Conservation (phyloP, 352 stramenopile genomes). For the Nothophytophthora sp. region DNA sequence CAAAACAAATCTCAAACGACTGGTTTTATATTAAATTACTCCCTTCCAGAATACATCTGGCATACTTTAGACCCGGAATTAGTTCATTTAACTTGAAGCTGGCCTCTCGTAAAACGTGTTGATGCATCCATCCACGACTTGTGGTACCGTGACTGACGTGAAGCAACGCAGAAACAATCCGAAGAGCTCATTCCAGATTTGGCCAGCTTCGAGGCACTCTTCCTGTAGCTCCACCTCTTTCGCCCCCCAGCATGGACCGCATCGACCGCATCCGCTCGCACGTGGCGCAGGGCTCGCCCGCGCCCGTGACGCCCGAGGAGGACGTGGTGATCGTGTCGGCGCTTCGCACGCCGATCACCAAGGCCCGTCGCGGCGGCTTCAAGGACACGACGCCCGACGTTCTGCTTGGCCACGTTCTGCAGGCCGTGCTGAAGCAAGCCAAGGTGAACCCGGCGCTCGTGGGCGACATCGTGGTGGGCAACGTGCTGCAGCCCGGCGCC, state of each 20-base stretch:
- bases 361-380: constrained; percentile 86
- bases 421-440: constrained; percentile 80
- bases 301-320: constrained; percentile 38
- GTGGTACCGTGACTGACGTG: background rate
- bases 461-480: constrained; percentile 84
- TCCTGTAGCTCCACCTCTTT: constrained; percentile 1
- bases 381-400: constrained; percentile 93
- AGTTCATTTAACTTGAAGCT: too few species aligned
- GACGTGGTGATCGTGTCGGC: constrained; percentile 88
- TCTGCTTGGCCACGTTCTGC: constrained; percentile 84
- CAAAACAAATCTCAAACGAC: too few species aligned
- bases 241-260: constrained; percentile 47
- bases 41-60: too few species aligned
- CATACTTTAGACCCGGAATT: too few species aligned
- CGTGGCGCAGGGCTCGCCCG: constrained; percentile 37
- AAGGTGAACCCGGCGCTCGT: constrained; percentile 80
- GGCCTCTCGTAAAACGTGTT: constrained; percentile 15
- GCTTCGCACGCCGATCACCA: constrained; percentile 86
- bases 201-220: constrained; percentile 7
- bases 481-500: constrained; percentile 83
- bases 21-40: too few species aligned
- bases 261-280: constrained; percentile 77
- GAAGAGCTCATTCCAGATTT: constrained; percentile 13
- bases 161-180: background rate
- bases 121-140: constrained; percentile 5